Conservation (phyloP, 2,329 filamentous ascomycete genomes). For the Fusarium cyanostomum region DNA sequence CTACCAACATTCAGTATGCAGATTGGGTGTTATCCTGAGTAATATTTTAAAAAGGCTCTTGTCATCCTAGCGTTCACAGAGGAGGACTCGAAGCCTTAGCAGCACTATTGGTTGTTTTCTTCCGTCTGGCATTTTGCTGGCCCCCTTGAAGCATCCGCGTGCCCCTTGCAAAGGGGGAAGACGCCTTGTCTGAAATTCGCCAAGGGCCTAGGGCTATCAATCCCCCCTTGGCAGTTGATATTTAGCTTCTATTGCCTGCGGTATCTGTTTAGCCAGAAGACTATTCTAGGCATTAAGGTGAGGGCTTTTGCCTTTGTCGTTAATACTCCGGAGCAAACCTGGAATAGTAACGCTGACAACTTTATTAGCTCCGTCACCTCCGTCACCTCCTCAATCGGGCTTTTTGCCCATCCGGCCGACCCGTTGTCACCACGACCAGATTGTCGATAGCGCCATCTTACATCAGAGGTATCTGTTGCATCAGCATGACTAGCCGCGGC, state of each 20-base stretch:
- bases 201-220: constrained; percentile 21
- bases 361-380: constrained; percentile 20
- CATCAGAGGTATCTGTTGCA: constrained; percentile 8
- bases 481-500: constrained; percentile 14
- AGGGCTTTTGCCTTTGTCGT: background rate
- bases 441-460: constrained; percentile 12
- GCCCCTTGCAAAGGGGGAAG: constrained; percentile 38
- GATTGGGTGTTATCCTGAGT: background rate
- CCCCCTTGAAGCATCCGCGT: constrained; percentile 34
- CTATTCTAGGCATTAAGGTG: background rate
- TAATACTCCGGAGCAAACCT: constrained; percentile 2
- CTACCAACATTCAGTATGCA: background rate
- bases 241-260: constrained; percentile 9
- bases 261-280: background rate
- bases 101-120: constrained; percentile 18
- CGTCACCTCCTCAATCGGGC: constrained; percentile 20
- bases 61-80: background rate
- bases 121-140: constrained; percentile 32
- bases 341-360: background rate
- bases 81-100: constrained; percentile 2
- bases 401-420: constrained; percentile 12
- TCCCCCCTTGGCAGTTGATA: constrained; percentile 4
- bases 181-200: constrained; percentile 31
- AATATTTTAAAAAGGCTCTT: background rate
- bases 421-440: constrained; percentile 26